phyloP scores from a whole-genome alignment of 352 stramenopile species.

The Globisporangium abappressorium region DNA sequence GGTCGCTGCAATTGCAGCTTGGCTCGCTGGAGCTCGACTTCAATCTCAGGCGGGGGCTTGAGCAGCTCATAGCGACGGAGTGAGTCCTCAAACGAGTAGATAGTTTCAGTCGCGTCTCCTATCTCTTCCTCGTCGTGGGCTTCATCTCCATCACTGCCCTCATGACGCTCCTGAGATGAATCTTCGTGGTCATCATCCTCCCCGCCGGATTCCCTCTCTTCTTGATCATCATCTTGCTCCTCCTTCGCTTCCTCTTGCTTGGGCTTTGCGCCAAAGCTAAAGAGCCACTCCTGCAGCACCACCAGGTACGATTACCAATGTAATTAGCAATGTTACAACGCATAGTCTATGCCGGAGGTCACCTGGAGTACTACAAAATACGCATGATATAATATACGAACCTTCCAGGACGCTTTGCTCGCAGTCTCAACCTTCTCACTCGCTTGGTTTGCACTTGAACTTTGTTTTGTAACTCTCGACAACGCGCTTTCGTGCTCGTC shows the following conservation, averaged over 20 bases:
- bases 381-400: background rate
- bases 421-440: background rate
- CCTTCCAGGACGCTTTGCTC: constrained; percentile 15
- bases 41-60: constrained; percentile 40
- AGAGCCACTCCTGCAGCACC: constrained; percentile 25
- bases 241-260: constrained; percentile 12
- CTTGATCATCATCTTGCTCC: constrained; percentile 16
- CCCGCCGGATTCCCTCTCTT: constrained; percentile 18
- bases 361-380: background rate
- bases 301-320: background rate
- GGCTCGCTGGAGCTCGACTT: constrained; percentile 34
- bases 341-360: background rate
- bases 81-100: constrained; percentile 20
- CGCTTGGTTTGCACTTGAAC: background rate
- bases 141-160: background rate
- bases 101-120: background rate
- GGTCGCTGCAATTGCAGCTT: constrained; percentile 23
- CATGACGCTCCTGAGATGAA: background rate
- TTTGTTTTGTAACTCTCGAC: background rate
- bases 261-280: constrained; percentile 8
- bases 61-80: constrained; percentile 27
- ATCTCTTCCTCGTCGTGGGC: background rate
- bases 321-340: background rate
- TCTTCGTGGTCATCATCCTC: background rate
- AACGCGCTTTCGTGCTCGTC: background rate